A percentile compares a stretch with the other conserved stretches of the same genome.
Conservation (phyloP, 345 rosid species). For the Isatis tinctoria region DNA sequence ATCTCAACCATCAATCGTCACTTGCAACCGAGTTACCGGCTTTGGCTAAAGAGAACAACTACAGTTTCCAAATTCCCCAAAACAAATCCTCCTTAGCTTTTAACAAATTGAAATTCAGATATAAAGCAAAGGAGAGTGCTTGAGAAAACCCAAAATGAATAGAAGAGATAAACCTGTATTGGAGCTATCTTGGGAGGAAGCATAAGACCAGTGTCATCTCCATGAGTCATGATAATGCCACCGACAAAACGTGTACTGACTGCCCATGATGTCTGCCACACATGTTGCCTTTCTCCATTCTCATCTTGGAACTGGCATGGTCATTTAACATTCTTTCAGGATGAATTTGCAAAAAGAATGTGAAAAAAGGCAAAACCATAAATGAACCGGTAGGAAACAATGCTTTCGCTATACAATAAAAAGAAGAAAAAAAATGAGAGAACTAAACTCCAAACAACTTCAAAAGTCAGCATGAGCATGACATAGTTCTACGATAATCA, state of each 20-base stretch:
- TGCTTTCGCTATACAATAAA: background rate
- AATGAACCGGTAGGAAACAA: background rate
- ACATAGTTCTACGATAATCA: background rate
- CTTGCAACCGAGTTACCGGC: slow-evolving; percentile 47
- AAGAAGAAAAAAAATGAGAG: background rate
- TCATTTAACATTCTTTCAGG: slow-evolving; percentile 1
- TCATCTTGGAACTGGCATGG: slow-evolving; percentile 80
- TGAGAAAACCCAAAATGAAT: background rate
- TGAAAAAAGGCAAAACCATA: background rate
- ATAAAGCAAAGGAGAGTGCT: background rate
- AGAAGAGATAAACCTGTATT: slow-evolving; percentile 51
- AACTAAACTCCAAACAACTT: background rate
- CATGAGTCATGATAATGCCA: slow-evolving; percentile 95
- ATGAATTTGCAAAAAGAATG: background rate
- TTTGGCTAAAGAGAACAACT: background rate
- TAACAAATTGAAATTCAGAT: background rate
- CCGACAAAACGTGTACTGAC: slow-evolving; percentile 94
- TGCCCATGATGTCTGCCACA: slow-evolving; percentile 99
- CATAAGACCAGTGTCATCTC: slow-evolving; percentile 92
- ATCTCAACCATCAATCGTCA: background rate
- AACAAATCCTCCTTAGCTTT: background rate
- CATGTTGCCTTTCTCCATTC: slow-evolving; percentile 86
- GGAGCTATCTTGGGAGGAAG: slow-evolving; percentile 94
- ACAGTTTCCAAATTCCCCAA: background rate
- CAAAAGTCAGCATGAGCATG: background rate